phyloP scores from a whole-genome alignment of 805 yeast genomes.

The Candida ovalis region DNA sequence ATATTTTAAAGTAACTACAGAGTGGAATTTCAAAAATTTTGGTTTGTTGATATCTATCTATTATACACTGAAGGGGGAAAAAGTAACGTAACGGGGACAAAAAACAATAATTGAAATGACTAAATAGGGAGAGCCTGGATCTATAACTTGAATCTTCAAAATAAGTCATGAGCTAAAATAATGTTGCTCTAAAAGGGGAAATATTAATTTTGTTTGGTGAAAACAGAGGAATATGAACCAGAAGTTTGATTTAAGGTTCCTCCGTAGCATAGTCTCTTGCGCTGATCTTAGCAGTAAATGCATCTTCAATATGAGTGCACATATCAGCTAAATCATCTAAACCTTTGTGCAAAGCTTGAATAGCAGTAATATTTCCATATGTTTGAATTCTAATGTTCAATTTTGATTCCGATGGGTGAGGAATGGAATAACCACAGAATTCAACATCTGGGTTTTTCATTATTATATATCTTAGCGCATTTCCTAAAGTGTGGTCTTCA shows the following conservation, averaged over 20 bases:
- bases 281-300: constrained; percentile 65
- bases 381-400: constrained; percentile 93
- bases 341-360: constrained; percentile 90
- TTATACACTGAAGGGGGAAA: not conserved
- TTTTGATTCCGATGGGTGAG: constrained; percentile 93
- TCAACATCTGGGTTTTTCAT: constrained; percentile 98
- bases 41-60: too few relatives aligned
- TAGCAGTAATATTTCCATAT: constrained; percentile 78
- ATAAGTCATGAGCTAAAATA: not conserved
- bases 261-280: constrained; percentile 48
- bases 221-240: not conserved
- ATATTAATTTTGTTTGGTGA: too few relatives aligned
- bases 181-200: not conserved
- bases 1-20: too few relatives aligned
- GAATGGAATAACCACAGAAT: constrained; percentile 97
- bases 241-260: constrained; percentile 37
- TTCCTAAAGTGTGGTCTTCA: constrained; percentile 96
- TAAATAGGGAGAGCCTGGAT: not conserved
- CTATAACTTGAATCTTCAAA: not conserved
- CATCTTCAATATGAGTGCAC: constrained; percentile 80
- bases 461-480: constrained; percentile 86
- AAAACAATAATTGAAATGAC: not conserved
- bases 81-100: not conserved
- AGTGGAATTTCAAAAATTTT: too few relatives aligned
- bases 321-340: constrained; percentile 77